Conservation (phyloP, 1,284 basidiomycete species). For the Papiliotrema terrestris region DNA sequence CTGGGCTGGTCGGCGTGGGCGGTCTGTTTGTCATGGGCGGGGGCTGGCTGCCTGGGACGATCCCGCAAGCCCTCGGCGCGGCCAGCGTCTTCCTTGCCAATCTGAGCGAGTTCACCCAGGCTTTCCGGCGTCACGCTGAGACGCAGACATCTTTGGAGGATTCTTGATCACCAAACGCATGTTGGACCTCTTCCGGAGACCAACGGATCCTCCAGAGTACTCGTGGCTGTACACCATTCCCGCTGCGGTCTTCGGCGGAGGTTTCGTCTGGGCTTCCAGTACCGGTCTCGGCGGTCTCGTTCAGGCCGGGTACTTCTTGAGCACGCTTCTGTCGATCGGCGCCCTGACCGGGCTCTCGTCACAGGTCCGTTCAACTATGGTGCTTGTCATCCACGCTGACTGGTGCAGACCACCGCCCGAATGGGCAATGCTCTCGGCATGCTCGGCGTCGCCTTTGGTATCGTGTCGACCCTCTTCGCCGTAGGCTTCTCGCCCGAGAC, state of each 20-base stretch:
- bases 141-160: conserved; percentile 66
- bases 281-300: conserved; percentile 79
- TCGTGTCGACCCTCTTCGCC: conserved; percentile 70
- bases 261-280: conserved; percentile 70
- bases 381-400: background rate
- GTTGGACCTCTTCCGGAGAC: conserved; percentile 84
- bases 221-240: conserved; percentile 74
- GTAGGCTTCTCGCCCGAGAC: conserved; percentile 73
- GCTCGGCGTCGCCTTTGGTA: conserved; percentile 72
- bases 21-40: conserved; percentile 85
- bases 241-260: conserved; percentile 72
- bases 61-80: conserved; percentile 72
- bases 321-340: conserved; percentile 77
- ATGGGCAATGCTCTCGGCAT: conserved; percentile 79
- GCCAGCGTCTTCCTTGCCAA: conserved; percentile 74
- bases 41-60: conserved; percentile 71
- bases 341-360: conserved; percentile 31
- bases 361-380: conserved; percentile 18
- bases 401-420: conserved; percentile 64
- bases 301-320: conserved; percentile 76
- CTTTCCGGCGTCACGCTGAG: background rate
- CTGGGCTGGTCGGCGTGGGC: conserved; percentile 72
- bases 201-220: conserved; percentile 79
- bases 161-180: conserved; percentile 80
- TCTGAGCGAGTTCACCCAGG: conserved; percentile 51